These are phyloP conservation scores for baker's yeast (Saccharomyces cerevisiae) DNA, from an alignment of 805 yeast species.

Conservation along the genomic window DNA sequence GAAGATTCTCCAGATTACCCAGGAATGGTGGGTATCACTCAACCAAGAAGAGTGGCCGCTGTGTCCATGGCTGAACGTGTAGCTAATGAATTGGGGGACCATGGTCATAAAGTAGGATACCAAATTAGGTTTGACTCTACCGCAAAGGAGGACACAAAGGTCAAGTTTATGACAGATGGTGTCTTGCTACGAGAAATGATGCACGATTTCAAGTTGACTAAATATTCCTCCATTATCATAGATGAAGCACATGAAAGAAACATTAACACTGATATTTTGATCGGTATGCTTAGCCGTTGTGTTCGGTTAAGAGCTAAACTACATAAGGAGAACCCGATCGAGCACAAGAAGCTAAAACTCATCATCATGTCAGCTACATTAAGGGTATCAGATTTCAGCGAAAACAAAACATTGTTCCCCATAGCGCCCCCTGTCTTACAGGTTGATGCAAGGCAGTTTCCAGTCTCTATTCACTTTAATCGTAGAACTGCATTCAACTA, in stretches of 20 bases:
- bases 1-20: slow-evolving; percentile 51
- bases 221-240: slow-evolving; percentile 78
- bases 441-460: slow-evolving; percentile 88
- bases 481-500: slow-evolving; percentile 71
- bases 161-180: slow-evolving; percentile 93
- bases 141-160: slow-evolving; percentile 52
- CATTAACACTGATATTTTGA: slow-evolving; percentile 88
- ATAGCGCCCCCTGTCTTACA: slow-evolving; percentile 78
- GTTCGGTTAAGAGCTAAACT: slow-evolving; percentile 59
- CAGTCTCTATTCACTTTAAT: slow-evolving; percentile 87
- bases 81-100: slow-evolving; percentile 64
- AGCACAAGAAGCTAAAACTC: slow-evolving; percentile 59
- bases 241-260: slow-evolving; percentile 99
- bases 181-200: slow-evolving; percentile 88
- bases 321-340: slow-evolving; percentile 38
- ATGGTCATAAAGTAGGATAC: slow-evolving; percentile 61
- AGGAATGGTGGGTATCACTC: slow-evolving; percentile 95
- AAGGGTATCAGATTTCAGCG: slow-evolving; percentile 87
- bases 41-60: slow-evolving; percentile 91
- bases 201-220: slow-evolving; percentile 69
- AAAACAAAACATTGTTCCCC: slow-evolving; percentile 60
- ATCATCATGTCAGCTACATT: slow-evolving; percentile 96
- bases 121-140: slow-evolving; percentile 77
- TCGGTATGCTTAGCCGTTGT: slow-evolving; percentile 89
- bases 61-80: slow-evolving; percentile 86